A percentile compares a stretch with the other conserved stretches of the same genome.
Evolutionary conservation across 257 asterid species (phyloP).

Genomic region (Striga asiatica): DNA sequence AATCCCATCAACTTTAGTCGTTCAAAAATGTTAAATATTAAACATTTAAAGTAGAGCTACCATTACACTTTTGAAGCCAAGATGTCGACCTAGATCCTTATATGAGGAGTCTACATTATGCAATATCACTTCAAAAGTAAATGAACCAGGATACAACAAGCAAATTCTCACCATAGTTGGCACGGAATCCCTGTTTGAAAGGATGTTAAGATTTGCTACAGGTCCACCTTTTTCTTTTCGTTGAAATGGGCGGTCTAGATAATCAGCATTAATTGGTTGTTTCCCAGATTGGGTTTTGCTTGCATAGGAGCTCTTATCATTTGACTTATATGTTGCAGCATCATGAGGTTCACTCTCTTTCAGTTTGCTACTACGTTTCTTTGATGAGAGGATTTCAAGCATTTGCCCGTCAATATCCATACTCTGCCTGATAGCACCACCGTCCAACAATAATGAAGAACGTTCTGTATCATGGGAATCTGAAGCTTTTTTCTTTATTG

Average conservation of each 20-base stretch:
- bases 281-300: constrained; percentile 39
- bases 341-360: constrained; percentile 39
- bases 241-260: constrained; percentile 24
- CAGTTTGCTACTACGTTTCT: constrained; percentile 31
- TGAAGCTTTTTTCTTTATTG: constrained; percentile 33
- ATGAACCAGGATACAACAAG: neutral
- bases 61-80: no score
- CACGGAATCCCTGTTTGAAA: constrained; percentile 28
- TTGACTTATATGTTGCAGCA: constrained; percentile 29
- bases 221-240: constrained; percentile 24
- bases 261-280: constrained; percentile 19
- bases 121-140: no score
- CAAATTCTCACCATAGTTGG: constrained; percentile 37
- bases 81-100: no score
- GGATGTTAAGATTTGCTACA: constrained; percentile 31
- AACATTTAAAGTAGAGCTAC: no score
- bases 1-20: no score
- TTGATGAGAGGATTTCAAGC: constrained; percentile 31
- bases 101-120: no score
- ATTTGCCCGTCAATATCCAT: constrained; percentile 35
- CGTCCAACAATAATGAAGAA: constrained; percentile 29
- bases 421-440: constrained; percentile 23
- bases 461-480: constrained; percentile 22
- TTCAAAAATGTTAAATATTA: no score
- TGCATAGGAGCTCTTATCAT: constrained; percentile 28